Conservation (phyloP, 192 early-diverging fungal species). For the Mortierella alpina region DNA sequence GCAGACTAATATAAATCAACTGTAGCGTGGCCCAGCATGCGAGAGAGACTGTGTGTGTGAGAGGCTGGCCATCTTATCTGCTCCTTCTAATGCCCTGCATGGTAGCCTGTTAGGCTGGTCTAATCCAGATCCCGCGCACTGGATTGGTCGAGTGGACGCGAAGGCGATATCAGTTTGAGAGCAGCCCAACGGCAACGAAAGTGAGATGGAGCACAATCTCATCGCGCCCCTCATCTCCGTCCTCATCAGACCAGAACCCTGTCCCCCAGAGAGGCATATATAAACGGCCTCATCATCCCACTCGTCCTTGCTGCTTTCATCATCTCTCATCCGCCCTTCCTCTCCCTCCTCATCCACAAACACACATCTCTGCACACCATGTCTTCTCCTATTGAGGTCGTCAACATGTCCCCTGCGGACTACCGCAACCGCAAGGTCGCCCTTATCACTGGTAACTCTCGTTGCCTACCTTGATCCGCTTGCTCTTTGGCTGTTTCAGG, state of each 20-base stretch:
- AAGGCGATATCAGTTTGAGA: too few species aligned
- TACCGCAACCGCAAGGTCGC: conserved; percentile 69
- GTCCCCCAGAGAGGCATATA: neutral
- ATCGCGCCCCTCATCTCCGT: neutral
- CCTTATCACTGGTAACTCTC: conserved; percentile 60
- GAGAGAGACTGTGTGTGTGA: too few species aligned
- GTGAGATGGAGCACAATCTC: too few species aligned
- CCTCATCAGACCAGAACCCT: neutral
- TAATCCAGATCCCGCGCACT: too few species aligned
- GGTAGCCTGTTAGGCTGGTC: too few species aligned
- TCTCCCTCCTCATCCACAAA: neutral
- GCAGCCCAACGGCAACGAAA: too few species aligned
- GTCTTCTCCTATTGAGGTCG: conserved; percentile 39
- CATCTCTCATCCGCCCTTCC: neutral
- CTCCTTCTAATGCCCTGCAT: too few species aligned
- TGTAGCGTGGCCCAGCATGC: too few species aligned
- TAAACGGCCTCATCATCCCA: neutral
- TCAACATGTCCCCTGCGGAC: conserved; percentile 59
- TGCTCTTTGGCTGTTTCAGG: conserved; percentile 58
- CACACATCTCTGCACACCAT: neutral
- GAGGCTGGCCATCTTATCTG: too few species aligned
- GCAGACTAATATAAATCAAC: too few species aligned
- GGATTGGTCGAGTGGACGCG: too few species aligned
- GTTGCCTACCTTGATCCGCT: neutral
- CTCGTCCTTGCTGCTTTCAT: neutral